Evolutionary conservation across 257 asterid genomes (phyloP).

Genomic region (Leptodermis oblonga): DNA sequence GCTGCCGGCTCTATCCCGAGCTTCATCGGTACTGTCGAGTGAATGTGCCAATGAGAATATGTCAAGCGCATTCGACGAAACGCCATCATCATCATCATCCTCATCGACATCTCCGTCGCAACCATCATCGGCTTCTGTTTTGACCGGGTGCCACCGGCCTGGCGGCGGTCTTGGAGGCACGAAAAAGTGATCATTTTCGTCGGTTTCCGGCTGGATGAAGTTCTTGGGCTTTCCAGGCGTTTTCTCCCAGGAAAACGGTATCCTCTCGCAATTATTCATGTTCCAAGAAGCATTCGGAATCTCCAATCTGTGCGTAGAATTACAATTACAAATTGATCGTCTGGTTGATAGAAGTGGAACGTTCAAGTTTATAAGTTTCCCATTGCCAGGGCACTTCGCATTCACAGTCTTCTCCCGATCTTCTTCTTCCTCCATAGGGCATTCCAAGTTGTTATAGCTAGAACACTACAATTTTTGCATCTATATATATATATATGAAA

Average conservation of each 20-base stretch:
- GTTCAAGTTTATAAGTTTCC: slow-evolving; percentile 51
- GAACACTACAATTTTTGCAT: not conserved
- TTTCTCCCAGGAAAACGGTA: slow-evolving; percentile 82
- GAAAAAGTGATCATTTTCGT: slow-evolving; percentile 5
- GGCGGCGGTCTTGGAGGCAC: slow-evolving; percentile 56
- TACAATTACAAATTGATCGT: slow-evolving; percentile 22
- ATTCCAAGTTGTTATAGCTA: not conserved
- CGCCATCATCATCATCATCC: slow-evolving; percentile 11
- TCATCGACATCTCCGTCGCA: slow-evolving; percentile 24
- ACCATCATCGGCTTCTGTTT: slow-evolving; percentile 17
- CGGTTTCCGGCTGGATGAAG: not conserved
- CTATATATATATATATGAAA: too few relatives aligned
- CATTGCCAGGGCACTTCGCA: slow-evolving; percentile 29
- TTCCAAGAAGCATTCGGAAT: slow-evolving; percentile 15
- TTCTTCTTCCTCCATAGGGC: slow-evolving; percentile 38
- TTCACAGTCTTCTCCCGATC: slow-evolving; percentile 30
- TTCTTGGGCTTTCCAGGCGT: slow-evolving; percentile 72
- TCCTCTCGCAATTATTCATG: slow-evolving; percentile 26
- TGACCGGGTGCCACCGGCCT: slow-evolving; percentile 34
- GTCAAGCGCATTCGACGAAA: slow-evolving; percentile 47
- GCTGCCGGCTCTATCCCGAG: slow-evolving; percentile 16
- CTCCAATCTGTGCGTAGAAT: slow-evolving; percentile 10
- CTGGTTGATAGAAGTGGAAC: slow-evolving; percentile 64
- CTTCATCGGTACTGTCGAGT: slow-evolving; percentile 18
- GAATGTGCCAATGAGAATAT: slow-evolving; percentile 63